Evolutionary conservation across 163 green algal species (phyloP).

Genomic region (Scenedesmus sp.): DNA sequence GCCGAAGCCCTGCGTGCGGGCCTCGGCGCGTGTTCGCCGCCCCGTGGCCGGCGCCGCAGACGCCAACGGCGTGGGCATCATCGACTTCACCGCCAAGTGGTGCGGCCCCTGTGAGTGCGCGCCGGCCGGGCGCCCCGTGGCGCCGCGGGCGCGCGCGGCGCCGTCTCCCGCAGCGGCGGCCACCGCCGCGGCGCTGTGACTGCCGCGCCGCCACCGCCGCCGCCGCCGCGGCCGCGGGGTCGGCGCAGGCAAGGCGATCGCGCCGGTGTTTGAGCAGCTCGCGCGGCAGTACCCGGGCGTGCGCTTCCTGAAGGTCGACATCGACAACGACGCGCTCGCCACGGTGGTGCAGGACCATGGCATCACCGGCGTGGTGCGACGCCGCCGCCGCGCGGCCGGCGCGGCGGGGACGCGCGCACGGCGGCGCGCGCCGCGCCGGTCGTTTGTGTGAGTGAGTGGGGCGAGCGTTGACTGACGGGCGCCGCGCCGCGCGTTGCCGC

Average conservation of each 20-base stretch:
- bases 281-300: conserved; percentile 33
- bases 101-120: conserved; percentile 51
- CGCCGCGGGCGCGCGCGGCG: no score
- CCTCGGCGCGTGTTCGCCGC: no score
- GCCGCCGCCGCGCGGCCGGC: background rate
- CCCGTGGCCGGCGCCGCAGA: no score
- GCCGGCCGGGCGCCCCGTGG: no score
- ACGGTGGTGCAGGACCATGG: conserved; percentile 30
- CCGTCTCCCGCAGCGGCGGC: background rate
- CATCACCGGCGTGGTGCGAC: conserved; percentile 44
- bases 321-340: conserved; percentile 35
- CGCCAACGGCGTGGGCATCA: no score
- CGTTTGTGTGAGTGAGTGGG: background rate
- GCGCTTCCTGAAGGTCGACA: conserved; percentile 47
- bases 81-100: conserved; percentile 55
- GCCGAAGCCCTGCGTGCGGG: background rate
- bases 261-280: conserved; percentile 49
- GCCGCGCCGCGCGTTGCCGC: background rate
- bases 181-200: background rate
- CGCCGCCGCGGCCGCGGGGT: background rate
- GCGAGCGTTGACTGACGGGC: background rate
- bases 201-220: background rate
- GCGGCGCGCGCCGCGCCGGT: background rate
- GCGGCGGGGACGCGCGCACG: no score
- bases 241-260: conserved; percentile 45